These are phyloP conservation scores for Metschnikowia matae DNA, from an alignment of 805 yeast species.

Conservation along the genomic window DNA sequence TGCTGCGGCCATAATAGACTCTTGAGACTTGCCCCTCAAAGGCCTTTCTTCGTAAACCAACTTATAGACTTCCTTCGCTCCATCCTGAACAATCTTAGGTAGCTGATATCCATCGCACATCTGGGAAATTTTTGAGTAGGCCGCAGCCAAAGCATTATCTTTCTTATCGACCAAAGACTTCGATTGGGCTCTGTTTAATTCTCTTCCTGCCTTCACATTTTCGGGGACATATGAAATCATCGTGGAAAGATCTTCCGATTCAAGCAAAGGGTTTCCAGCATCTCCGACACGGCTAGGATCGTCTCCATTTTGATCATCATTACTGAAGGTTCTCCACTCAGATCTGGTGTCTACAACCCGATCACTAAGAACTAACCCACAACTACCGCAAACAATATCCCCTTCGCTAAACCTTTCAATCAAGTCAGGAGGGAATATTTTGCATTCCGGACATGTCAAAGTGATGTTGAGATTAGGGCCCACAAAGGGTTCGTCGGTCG, in stretches of 20 bases:
- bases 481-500: constrained; percentile 30
- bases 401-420: constrained; percentile 96
- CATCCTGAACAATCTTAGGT: constrained; percentile 94
- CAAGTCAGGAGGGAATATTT: constrained; percentile 90
- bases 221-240: constrained; percentile 86
- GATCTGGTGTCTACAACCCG: constrained; percentile 91
- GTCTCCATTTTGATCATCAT: constrained; percentile 96
- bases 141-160: constrained; percentile 83
- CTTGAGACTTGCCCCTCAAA: constrained; percentile 86
- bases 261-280: constrained; percentile 88
- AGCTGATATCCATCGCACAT: constrained; percentile 96
- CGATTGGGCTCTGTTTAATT: constrained; percentile 84
- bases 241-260: constrained; percentile 87
- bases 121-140: constrained; percentile 86
- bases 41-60: constrained; percentile 82
- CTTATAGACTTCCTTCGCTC: constrained; percentile 94
- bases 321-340: constrained; percentile 98
- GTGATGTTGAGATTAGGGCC: constrained; percentile 88
- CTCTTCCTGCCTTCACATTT: constrained; percentile 82
- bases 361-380: constrained; percentile 91
- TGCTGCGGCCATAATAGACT: constrained; percentile 94
- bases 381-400: constrained; percentile 95
- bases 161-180: constrained; percentile 79
- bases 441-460: constrained; percentile 92
- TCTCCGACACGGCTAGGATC: constrained; percentile 99